A percentile compares a stretch with the other conserved stretches of the same genome.
Evolutionary conservation across 2,329 filamentous ascomycete species (phyloP).

Genomic region (Colletotrichum cordylinicola): DNA sequence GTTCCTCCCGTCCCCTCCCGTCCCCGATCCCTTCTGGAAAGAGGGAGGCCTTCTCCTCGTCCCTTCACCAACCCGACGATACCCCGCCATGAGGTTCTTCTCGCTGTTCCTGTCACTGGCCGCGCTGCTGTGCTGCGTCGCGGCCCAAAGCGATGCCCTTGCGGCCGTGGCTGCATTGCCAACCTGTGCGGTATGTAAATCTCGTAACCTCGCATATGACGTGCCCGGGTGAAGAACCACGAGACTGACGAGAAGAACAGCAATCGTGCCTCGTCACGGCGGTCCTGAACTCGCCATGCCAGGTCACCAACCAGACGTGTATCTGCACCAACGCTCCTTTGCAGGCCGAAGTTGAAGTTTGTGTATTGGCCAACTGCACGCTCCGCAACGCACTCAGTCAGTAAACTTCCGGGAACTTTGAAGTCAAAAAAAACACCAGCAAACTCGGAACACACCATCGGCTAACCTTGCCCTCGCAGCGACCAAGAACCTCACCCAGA

Average conservation of each 20-base stretch:
- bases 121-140: conserved; percentile 3
- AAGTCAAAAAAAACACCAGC: neutral
- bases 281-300: conserved; percentile 31
- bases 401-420: neutral
- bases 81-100: conserved; percentile 9
- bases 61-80: neutral
- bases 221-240: neutral
- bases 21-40: neutral
- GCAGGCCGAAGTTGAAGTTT: conserved; percentile 28
- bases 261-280: conserved; percentile 29
- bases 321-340: conserved; percentile 34
- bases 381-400: conserved; percentile 36
- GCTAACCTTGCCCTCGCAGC: conserved; percentile 1
- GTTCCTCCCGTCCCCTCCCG: neutral
- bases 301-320: conserved; percentile 31
- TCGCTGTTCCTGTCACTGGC: conserved; percentile 8
- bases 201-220: neutral
- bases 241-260: conserved; percentile 20
- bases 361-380: conserved; percentile 33
- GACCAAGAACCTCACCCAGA: conserved; percentile 26
- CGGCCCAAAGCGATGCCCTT: conserved; percentile 7
- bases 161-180: conserved; percentile 28
- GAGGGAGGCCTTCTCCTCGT: neutral
- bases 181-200: conserved; percentile 34
- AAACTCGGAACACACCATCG: neutral